Base-by-base conservation (phyloP, 768 basidiomycete species). In the Dioszegia crocea region DNA sequence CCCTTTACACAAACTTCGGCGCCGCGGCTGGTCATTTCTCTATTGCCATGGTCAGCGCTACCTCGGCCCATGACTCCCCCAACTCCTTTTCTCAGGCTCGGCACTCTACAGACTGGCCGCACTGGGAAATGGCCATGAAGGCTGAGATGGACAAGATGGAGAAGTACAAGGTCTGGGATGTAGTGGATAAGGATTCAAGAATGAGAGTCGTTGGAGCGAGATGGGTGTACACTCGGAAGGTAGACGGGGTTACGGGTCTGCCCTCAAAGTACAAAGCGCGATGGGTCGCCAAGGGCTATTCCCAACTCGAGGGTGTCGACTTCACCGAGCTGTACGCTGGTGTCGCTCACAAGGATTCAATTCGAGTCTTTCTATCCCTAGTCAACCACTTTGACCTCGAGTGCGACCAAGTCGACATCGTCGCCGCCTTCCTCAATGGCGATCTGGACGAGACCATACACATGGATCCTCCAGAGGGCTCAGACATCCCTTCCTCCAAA, bases 391-490 rank as follows among this genome's bases (percentile, higher is more conserved):
- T 38, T 38, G 17, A 38, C 36, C 17, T 17, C 17, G 9, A 38
- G 9, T 38, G 17, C 17, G 10, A 9, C 36, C 58, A 59, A 51
- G 60, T 64, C 21, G 63, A 61, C 45, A 60, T 64, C 63, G 52
- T 39, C 5, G 63, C 54, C 1, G 63, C 60, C 11, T 61, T 64
- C 60, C 62, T 63, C 52, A 63, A 63, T 38, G 62, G 59, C 1
- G 53, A 60, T 23, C 43, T 60, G 9, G 53, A 50, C 31, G 55
- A 61, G 44, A 47, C 26, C 2, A 59, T 59, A 14, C 43, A 52
- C 39, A 16, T 51, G 14, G n/a, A 52, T 8, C 48, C 57, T 39
- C 57, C 57, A 38, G 46, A 59, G 19, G 57, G 57, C 1, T 23
- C 19, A 19, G 33, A 44, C 26, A 43, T 59, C 21, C 33, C 47